Percentiles rank a stretch among this genome's conserved stretches.
phyloP scores from a whole-genome alignment of 202 grass and related monocot species.

The Panicum virgatum region DNA sequence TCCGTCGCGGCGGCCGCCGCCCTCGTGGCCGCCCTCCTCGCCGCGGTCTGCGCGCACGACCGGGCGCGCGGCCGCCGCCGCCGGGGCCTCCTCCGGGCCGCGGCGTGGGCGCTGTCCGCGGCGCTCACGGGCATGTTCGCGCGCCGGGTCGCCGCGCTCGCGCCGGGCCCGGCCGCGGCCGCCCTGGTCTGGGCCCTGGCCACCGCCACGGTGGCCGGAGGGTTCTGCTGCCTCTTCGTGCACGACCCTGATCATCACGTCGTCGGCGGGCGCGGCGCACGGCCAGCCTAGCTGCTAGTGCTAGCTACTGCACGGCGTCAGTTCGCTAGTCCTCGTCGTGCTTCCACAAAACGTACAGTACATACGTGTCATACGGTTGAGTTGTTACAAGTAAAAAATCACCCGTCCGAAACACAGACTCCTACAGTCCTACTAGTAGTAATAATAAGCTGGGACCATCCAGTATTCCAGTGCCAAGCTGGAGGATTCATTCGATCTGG shows the following conservation, averaged over 20 bases:
- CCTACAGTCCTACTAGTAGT: too few species aligned
- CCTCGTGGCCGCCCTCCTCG: slow-evolving; percentile 28
- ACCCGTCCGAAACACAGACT: too few species aligned
- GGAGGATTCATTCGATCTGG: too few species aligned
- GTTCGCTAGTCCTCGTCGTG: background rate
- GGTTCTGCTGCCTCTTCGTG: slow-evolving; percentile 49
- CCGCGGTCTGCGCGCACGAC: slow-evolving; percentile 1
- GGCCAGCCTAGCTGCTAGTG: background rate
- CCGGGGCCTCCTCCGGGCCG: background rate
- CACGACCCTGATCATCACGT: background rate
- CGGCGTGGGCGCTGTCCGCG: slow-evolving; percentile 42
- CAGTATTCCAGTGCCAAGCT: too few species aligned
- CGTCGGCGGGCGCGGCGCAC: background rate
- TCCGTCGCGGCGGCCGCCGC: slow-evolving; percentile 9
- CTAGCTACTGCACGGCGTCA: background rate
- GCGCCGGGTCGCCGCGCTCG: slow-evolving; percentile 17
- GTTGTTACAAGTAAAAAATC: too few species aligned
- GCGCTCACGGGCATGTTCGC: slow-evolving; percentile 44
- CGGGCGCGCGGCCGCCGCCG: background rate
- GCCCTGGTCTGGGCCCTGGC: slow-evolving; percentile 42
- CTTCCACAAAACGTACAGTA: background rate
- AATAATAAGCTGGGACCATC: too few species aligned
- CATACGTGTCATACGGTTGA: too few species aligned
- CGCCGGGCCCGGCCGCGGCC: background rate
- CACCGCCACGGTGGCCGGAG: slow-evolving; percentile 33